Percentiles rank a stretch among this genome's conserved stretches.
phyloP scores from a whole-genome alignment of 2,329 filamentous ascomycete genomes.

The Aspergillus fumigatus region DNA sequence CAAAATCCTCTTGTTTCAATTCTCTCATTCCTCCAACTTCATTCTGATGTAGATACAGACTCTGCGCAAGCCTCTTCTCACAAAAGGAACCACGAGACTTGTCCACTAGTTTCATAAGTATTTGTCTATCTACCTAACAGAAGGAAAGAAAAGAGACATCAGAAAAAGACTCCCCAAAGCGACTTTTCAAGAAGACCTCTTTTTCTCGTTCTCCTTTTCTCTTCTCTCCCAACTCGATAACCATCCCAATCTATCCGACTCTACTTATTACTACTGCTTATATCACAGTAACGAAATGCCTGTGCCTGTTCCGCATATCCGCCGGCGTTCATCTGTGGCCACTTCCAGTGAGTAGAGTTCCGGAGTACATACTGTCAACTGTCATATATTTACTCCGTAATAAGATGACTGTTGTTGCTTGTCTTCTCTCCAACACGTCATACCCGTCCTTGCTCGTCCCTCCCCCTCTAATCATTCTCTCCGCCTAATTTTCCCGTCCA shows the following conservation, averaged over 20 bases:
- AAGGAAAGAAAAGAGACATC: not conserved
- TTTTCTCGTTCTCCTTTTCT: not conserved
- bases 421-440: constrained; percentile 12
- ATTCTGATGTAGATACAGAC: not conserved
- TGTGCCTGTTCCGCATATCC: constrained; percentile 29
- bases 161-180: constrained; percentile 3
- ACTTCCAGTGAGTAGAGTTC: constrained; percentile 30
- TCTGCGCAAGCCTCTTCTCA: not conserved
- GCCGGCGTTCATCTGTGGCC: constrained; percentile 30
- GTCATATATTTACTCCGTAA: not conserved
- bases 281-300: constrained; percentile 19
- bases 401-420: constrained; percentile 1
- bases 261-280: not conserved
- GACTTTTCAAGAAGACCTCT: not conserved
- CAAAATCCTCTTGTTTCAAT: not conserved
- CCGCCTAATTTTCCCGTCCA: not conserved
- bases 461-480: not conserved
- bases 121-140: not conserved
- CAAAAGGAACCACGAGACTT: not conserved
- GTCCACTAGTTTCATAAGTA: not conserved
- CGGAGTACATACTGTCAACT: not conserved
- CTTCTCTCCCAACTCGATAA: not conserved
- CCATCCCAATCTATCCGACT: not conserved
- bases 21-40: not conserved
- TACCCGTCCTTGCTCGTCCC: constrained; percentile 6